Conservation (phyloP, 1,284 basidiomycete genomes). For the Marasmius oreades region DNA sequence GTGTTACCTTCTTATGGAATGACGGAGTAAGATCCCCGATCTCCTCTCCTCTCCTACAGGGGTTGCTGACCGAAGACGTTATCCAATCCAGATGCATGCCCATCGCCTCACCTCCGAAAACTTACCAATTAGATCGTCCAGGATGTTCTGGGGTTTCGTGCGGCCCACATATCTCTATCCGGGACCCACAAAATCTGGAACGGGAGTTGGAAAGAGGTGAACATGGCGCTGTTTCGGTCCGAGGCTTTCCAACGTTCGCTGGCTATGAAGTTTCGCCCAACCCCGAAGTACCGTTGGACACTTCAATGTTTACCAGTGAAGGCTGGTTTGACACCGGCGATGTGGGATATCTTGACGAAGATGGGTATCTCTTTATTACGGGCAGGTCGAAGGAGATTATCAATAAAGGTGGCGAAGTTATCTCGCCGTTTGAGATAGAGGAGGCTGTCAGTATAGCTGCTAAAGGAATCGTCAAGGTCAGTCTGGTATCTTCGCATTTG, state of each 20-base stretch:
- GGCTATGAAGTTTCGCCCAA: conserved; percentile 27
- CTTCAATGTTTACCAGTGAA: conserved; percentile 29
- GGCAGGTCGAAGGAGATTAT: conserved; percentile 48
- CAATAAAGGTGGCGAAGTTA: conserved; percentile 53
- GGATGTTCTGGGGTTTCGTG: conserved; percentile 44
- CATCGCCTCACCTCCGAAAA: conserved; percentile 28
- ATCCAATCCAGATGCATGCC: conserved; percentile 16
- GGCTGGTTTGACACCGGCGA: conserved; percentile 49
- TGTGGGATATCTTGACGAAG: conserved; percentile 45
- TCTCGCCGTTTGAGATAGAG: conserved; percentile 46
- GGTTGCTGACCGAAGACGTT: conserved; percentile 20
- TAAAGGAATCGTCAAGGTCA: conserved; percentile 36
- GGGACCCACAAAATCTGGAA: conserved; percentile 35
- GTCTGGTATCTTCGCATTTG: not conserved
- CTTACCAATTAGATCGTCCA: conserved; percentile 40
- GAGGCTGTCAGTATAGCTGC: conserved; percentile 41
- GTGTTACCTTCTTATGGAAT: conserved; percentile 46
- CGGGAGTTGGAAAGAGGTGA: conserved; percentile 28
- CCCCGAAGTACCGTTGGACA: conserved; percentile 29
- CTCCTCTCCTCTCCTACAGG: conserved; percentile 20
- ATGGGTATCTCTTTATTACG: conserved; percentile 48
- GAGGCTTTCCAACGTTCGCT: conserved; percentile 36
- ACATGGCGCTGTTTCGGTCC: conserved; percentile 40
- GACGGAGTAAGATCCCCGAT: conserved; percentile 35
- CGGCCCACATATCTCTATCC: conserved; percentile 43